phyloP scores from a whole-genome alignment of 1,284 basidiomycete species.

The Tetrapyrgos nigripes region DNA sequence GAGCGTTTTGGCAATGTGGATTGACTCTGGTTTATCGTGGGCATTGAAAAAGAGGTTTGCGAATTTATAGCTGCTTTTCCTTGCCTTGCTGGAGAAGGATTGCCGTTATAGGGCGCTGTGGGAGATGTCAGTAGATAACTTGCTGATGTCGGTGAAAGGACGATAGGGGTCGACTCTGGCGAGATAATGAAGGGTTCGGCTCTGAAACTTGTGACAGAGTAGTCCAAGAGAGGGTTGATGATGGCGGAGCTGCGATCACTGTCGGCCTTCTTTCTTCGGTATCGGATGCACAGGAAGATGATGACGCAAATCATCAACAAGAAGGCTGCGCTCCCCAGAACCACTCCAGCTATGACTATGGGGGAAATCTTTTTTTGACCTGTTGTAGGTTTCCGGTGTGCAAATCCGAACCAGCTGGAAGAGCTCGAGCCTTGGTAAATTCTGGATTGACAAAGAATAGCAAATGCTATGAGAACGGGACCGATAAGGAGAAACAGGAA shows the following conservation, averaged over 20 bases:
- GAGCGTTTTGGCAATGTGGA: too few relatives aligned
- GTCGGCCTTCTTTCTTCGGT: not conserved
- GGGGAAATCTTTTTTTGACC: not conserved
- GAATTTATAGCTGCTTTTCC: too few relatives aligned
- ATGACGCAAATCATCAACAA: not conserved
- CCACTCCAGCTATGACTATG: slow-evolving; percentile 6
- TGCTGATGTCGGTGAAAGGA: too few relatives aligned
- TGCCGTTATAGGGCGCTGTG: too few relatives aligned
- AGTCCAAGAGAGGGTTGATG: not conserved
- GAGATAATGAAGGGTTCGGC: not conserved
- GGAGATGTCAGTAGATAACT: too few relatives aligned
- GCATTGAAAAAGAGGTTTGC: too few relatives aligned
- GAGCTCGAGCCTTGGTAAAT: slow-evolving; percentile 10
- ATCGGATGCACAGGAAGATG: not conserved
- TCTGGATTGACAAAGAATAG: not conserved
- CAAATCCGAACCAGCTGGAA: slow-evolving; percentile 5
- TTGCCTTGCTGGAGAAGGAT: too few relatives aligned
- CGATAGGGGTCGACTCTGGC: too few relatives aligned
- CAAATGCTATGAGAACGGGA: not conserved
- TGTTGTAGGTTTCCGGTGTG: not conserved
- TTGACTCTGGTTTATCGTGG: too few relatives aligned
- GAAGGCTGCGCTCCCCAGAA: slow-evolving; percentile 6
- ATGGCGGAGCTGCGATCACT: not conserved
- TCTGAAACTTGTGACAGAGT: not conserved
- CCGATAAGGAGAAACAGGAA: not conserved